Base-by-base conservation (phyloP, 345 rosid species). In the Eutrema japonicum region DNA sequence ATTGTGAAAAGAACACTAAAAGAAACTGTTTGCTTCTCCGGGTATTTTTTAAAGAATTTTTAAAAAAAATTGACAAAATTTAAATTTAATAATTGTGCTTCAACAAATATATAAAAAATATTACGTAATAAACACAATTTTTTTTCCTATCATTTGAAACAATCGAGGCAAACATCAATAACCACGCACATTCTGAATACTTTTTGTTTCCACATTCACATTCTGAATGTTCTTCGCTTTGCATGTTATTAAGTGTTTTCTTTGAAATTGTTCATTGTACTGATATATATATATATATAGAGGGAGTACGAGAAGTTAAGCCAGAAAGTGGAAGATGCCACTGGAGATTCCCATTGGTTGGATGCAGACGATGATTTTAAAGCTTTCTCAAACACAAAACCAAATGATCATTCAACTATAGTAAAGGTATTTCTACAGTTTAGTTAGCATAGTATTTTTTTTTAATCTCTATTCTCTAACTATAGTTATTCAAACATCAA, bases 371-470 rank as follows among this genome's bases (percentile, higher is more conserved):
- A 74, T 3, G 92, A 88, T 37, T 76, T 80, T 14, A 73, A 82
- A 29, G 80, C 32, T 62, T 92, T 88, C 70, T 49, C 81, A 12
- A 48, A 78, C 11, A 27, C 61, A 14, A 83, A 84, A 16, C 67
- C 66, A 10, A 50, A 45, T 52, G 83, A 87, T 74, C 93, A 88
- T 75, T 81, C 89, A 13, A 60, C 87, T 0, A 86, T 88, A 22
- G 57, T 90, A 11, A 86, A 86, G 93, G 95, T 87, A 70, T 47
- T 38, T 68, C n/a, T 22, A 58, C n/a, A 60, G 26, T 22, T 22
- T 22, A 22, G 26, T 22, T 22, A 22, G 26, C 26, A 22, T 22
- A 22, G 26, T 22, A 22, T 22, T 0, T 22, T 22, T 22, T 22
- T 2, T 22, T 22, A 22, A 22, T 22, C 26, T 22, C 26, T 1